Conservation (phyloP, 495 filamentous ascomycete species). For the Penicillium atrosanguineum region DNA sequence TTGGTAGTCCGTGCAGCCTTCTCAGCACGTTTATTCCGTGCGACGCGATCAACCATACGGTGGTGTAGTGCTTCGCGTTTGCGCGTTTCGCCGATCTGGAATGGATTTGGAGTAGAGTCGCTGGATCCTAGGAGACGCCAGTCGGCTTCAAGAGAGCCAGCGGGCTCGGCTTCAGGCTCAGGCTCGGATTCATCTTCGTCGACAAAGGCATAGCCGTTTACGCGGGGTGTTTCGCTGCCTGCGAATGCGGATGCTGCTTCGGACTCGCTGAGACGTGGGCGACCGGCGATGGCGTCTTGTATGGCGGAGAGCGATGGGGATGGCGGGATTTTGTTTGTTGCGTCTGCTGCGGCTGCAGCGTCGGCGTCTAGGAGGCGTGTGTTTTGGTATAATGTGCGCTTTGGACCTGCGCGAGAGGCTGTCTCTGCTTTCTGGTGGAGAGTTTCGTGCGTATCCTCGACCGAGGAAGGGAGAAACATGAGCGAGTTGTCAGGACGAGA, state of each 20-base stretch:
- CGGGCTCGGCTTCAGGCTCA: slow-evolving; percentile 21
- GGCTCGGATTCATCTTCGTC: slow-evolving; percentile 70
- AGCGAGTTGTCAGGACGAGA: slow-evolving; percentile 72
- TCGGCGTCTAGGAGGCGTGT: slow-evolving; percentile 59
- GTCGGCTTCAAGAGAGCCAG: slow-evolving; percentile 18
- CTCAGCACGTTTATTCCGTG: slow-evolving; percentile 65
- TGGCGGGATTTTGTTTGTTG: slow-evolving; percentile 47
- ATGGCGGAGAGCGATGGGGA: slow-evolving; percentile 86
- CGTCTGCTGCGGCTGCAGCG: slow-evolving; percentile 29
- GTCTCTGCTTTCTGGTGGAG: slow-evolving; percentile 63
- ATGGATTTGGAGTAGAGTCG: slow-evolving; percentile 72
- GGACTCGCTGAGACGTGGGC: slow-evolving; percentile 58
- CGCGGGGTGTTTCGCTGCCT: slow-evolving; percentile 78
- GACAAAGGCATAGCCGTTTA: slow-evolving; percentile 92
- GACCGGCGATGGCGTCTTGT: slow-evolving; percentile 81
- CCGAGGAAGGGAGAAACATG: slow-evolving; percentile 74
- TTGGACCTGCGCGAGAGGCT: slow-evolving; percentile 72
- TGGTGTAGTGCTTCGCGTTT: slow-evolving; percentile 82
- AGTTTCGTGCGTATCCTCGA: slow-evolving; percentile 68
- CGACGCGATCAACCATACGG: slow-evolving; percentile 84
- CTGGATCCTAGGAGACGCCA: slow-evolving; percentile 52
- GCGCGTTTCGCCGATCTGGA: slow-evolving; percentile 72
- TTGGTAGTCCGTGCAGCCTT: slow-evolving; percentile 47
- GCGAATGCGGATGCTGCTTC: slow-evolving; percentile 55
- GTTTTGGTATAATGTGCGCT: slow-evolving; percentile 76